Percentiles rank a stretch among this genome's conserved stretches.
Conservation (phyloP, 805 yeast genomes). For the Zygotorulaspora chibaensis region DNA sequence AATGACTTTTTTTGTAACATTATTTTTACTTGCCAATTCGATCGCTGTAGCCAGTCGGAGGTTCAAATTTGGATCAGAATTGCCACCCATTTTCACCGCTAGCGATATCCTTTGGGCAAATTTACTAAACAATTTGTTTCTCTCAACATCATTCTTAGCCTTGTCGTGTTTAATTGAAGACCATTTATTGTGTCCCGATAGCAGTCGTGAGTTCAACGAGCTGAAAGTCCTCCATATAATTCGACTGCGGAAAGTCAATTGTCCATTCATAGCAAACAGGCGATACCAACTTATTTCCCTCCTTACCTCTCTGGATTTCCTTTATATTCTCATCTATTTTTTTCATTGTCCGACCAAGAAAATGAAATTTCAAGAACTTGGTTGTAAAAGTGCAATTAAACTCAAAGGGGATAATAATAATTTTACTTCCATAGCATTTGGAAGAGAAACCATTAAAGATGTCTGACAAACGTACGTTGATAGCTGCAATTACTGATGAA, state of each 20-base stretch:
- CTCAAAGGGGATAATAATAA: constrained; percentile 1
- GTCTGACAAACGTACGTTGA: constrained; percentile 61
- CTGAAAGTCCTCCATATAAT: constrained; percentile 3
- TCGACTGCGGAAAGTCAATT: background rate
- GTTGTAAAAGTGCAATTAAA: constrained; percentile 8
- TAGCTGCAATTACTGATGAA: constrained; percentile 97
- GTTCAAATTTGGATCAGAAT: constrained; percentile 56
- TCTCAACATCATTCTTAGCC: constrained; percentile 83
- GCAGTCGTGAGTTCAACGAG: background rate
- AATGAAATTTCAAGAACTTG: constrained; percentile 1
- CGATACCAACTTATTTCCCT: background rate
- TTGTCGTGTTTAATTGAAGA: constrained; percentile 90
- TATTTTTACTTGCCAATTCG: constrained; percentile 69
- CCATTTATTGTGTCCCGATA: constrained; percentile 89
- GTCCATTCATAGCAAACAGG: background rate
- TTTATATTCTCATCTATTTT: background rate
- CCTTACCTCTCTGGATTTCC: background rate
- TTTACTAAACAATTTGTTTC: constrained; percentile 63
- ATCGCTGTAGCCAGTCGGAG: constrained; percentile 62
- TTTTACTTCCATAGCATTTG: background rate
- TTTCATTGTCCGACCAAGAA: background rate
- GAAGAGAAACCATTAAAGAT: constrained; percentile 8
- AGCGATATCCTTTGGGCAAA: constrained; percentile 69
- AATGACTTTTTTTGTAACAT: constrained; percentile 77
- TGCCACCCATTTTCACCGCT: constrained; percentile 61